Evolutionary conservation across 768 basidiomycete genomes (phyloP).

Genomic region (Boletus vinaceobasis): DNA sequence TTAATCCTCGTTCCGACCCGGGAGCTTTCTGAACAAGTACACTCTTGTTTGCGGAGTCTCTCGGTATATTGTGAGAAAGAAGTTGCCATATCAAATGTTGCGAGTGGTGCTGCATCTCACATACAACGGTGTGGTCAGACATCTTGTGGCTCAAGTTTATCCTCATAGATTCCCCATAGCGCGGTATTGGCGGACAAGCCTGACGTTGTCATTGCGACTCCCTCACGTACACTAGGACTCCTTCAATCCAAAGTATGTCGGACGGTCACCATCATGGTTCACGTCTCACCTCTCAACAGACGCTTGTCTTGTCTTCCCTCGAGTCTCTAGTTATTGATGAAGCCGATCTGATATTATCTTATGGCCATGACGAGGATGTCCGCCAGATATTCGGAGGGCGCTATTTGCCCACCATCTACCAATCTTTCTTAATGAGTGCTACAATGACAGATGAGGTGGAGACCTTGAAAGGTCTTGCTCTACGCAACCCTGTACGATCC

Average conservation of each 20-base stretch:
- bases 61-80: conserved; percentile 78
- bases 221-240: conserved; percentile 63
- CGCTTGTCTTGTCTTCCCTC: conserved; percentile 60
- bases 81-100: conserved; percentile 70
- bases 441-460: conserved; percentile 98
- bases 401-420: conserved; percentile 77
- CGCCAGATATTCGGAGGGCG: conserved; percentile 65
- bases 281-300: conserved; percentile 36
- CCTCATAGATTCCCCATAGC: conserved; percentile 30
- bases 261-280: not conserved
- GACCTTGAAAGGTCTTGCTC: conserved; percentile 78
- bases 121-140: conserved; percentile 58
- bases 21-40: conserved; percentile 90
- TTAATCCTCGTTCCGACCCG: conserved; percentile 86
- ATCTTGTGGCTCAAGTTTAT: not conserved
- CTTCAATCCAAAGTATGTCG: conserved; percentile 63
- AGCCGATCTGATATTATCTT: conserved; percentile 94
- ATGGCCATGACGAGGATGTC: conserved; percentile 92
- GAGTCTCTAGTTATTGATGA: conserved; percentile 95
- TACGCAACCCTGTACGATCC: conserved; percentile 78
- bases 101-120: conserved; percentile 65
- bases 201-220: conserved; percentile 78
- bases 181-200: conserved; percentile 64
- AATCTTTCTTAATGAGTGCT: conserved; percentile 95
- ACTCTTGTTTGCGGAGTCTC: conserved; percentile 60